Percentiles rank a stretch among this genome's conserved stretches.
Conservation (phyloP, 805 yeast genomes). For the Starmerella vaccinii region DNA sequence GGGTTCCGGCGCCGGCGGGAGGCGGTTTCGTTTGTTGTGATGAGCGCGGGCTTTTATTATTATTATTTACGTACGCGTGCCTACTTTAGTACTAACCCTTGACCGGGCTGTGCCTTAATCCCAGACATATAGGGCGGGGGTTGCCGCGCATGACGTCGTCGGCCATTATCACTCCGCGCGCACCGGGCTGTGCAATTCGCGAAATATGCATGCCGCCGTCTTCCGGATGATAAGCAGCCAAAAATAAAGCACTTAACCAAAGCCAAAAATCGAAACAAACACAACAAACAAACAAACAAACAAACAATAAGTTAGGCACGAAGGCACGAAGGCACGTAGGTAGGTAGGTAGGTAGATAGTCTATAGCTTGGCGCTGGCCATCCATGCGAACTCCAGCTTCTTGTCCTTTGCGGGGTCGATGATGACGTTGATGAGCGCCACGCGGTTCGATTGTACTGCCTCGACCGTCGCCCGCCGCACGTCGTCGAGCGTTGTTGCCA, state of each 20-base stretch:
- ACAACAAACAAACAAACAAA: too few species aligned
- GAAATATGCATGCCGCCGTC: too few species aligned
- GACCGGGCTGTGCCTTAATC: not conserved
- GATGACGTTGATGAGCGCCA: conserved; percentile 49
- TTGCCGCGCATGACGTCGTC: not conserved
- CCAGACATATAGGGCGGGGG: not conserved
- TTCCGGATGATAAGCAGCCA: too few species aligned
- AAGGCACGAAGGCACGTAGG: too few species aligned
- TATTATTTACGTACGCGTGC: conserved; percentile 6
- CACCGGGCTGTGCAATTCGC: too few species aligned
- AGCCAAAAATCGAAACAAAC: too few species aligned
- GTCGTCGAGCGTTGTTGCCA: conserved; percentile 37
- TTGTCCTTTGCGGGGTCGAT: conserved; percentile 48
- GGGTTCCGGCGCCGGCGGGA: not conserved
- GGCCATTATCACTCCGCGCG: too few species aligned
- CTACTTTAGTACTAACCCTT: not conserved
- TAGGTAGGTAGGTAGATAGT: not conserved
- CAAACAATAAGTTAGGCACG: not conserved
- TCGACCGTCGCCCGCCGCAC: conserved; percentile 30
- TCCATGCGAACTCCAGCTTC: conserved; percentile 59
- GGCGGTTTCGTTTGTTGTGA: too few species aligned
- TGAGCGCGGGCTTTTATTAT: not conserved
- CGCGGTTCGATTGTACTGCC: conserved; percentile 33
- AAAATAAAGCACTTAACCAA: too few species aligned
- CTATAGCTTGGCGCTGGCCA: conserved; percentile 38